Evolutionary conservation across 1,284 basidiomycete species (phyloP), one percentile per base, ranked within the genome.

Genomic region (Veloporphyrellus conicus): DNA sequence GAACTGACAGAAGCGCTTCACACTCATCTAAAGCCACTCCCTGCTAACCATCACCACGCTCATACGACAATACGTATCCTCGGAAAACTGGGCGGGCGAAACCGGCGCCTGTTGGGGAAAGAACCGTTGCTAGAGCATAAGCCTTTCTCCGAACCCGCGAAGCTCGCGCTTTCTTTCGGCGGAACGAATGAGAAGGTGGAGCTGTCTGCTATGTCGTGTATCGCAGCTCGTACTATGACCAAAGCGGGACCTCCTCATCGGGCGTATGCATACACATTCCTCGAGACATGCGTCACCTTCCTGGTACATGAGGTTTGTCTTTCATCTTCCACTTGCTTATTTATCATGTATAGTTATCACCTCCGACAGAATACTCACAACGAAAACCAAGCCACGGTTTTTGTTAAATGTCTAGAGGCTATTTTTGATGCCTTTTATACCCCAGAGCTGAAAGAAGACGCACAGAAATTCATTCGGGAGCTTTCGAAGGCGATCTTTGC

Each of bases 11-110:
- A 89, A 53, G 95, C 94, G 0, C 76, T 98, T 19, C 91, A 95
- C 67, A 86, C 82, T 55, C 87, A 94, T 60, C 74, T 99, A 36
- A 92, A 89, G 63, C 96, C 96, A 0, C 71, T 93, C 12, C 96
- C 96, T 3, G 86, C 90, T 45, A 90, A 86, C 59, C 91, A 97
- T 62, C 83, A 87, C 57, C 91, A 95, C 53, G 88, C 97, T 3
- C 93, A 97, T 66, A 93, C 91, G 10, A 94, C 95, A 4, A 91
- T 98, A 62, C 89, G 96, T 36, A 98, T 99, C 49, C 75, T 99
- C 6, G 96, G 96, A 42, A 99, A 99, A 69, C 76, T 99, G 16
- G 97, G 96, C 15, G 96, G 97, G 1, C 76, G 96, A 28, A 99
- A 99, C 66, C 79, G 97, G 32, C 82, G 88, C 34, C 77, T 98